Evolutionary conservation across 805 yeast genomes (phyloP), one percentile per base, ranked within the genome.

Genomic region (Candida maesae): DNA sequence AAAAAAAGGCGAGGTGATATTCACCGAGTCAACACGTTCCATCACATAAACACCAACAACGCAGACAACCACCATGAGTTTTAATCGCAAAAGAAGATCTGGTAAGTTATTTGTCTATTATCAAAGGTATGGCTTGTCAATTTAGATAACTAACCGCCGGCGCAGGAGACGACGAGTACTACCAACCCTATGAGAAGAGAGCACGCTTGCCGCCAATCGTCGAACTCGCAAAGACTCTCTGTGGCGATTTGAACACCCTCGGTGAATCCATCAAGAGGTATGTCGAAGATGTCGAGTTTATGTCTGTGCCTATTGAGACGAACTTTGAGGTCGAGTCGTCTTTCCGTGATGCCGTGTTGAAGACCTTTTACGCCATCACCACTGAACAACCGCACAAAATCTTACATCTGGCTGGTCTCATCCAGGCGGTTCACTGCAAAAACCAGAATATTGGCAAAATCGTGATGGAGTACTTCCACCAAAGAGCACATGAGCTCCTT

Each of bases 301-400:
- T 85, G 52, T 72, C 83, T 27, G 76, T 73, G 39, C 84, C 86
- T 1, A 78, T 83, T 31, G 76, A 75, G 30, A 76, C 76, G 26
- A 85, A 80, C 52, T 76, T 79, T 53, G 85, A 76, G 49, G 73
- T 70, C 47, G 81, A 81, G 41, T 80, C 76, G 44, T 70, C 70
- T 38, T 75, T 82, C 47, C 70, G 86, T 44, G 65, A 64, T 25
- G 76, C 82, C 3, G 65, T 86, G 16, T 63, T 86, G 44, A 70
- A 73, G 36, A 84, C 86, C 2, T 56, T 89, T 19, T 73, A 74
- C 40, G 86, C 95, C 2, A 74, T 85, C 33, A 70, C 83, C 10
- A 64, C 76, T 21, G 98, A 93, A 61, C 96, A 91, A 61, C 98
- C 99, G 0, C 95, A 90, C 48, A 93, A 90, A 59, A 75, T 83